Conservation (phyloP, 2,329 filamentous ascomycete species). For the Calonectria naviculata region DNA sequence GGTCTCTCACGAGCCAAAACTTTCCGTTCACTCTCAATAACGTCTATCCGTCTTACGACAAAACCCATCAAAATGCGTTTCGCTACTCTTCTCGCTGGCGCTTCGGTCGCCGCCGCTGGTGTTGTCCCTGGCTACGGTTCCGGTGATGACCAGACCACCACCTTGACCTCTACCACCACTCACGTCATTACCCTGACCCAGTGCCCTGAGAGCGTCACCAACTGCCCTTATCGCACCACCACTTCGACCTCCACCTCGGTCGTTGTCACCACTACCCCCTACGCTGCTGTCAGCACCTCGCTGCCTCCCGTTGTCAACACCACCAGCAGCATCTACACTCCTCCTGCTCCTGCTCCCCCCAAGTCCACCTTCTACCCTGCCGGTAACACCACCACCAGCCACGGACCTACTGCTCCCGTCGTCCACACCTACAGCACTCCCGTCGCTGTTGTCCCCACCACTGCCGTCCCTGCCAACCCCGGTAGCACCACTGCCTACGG, state of each 20-base stretch:
- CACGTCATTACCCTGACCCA: constrained; percentile 58
- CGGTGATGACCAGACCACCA: constrained; percentile 45
- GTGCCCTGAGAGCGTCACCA: constrained; percentile 56
- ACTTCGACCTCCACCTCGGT: constrained; percentile 31
- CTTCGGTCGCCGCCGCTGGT: constrained; percentile 48
- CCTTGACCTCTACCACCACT: constrained; percentile 57
- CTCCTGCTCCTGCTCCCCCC: constrained; percentile 33
- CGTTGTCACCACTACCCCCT: constrained; percentile 35
- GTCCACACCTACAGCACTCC: constrained; percentile 24
- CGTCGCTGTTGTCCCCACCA: constrained; percentile 30
- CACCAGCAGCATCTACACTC: constrained; percentile 32
- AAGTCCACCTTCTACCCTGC: constrained; percentile 40
- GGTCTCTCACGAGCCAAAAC: constrained; percentile 22
- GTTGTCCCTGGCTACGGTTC: constrained; percentile 32
- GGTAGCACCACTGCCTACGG: background rate
- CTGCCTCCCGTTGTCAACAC: constrained; percentile 36
- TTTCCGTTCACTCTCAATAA: constrained; percentile 11
- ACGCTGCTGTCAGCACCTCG: constrained; percentile 34
- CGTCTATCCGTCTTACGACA: constrained; percentile 20
- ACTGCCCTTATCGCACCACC: constrained; percentile 53
- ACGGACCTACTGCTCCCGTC: constrained; percentile 36
- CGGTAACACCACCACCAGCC: constrained; percentile 38
- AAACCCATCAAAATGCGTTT: constrained; percentile 56
- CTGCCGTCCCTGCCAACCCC: constrained; percentile 22
- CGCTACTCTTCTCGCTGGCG: constrained; percentile 55